These are phyloP conservation scores for Aspergillus saccharolyticus DNA, from an alignment of 495 filamentous ascomycete genomes.

Conservation along the genomic window DNA sequence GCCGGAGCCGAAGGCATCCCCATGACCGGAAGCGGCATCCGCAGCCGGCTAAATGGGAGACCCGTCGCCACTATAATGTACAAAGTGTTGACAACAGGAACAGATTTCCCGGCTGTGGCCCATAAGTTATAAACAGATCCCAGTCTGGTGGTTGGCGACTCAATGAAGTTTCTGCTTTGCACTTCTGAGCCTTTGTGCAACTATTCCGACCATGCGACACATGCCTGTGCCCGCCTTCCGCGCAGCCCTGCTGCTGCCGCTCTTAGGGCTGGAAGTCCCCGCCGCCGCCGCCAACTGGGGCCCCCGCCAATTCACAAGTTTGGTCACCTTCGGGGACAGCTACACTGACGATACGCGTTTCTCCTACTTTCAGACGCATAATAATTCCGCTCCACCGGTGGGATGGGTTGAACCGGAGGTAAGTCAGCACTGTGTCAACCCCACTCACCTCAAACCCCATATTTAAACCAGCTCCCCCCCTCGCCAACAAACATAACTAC, in stretches of 20 bases:
- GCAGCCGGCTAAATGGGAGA: not conserved
- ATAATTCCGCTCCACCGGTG: slow-evolving; percentile 54
- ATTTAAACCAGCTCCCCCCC: not conserved
- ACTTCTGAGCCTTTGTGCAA: too few species aligned
- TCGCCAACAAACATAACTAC: not conserved
- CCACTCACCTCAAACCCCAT: not conserved
- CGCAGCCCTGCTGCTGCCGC: not conserved
- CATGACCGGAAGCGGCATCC: not conserved
- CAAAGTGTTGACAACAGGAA: too few species aligned
- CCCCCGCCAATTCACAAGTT: slow-evolving; percentile 40
- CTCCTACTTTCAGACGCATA: slow-evolving; percentile 52
- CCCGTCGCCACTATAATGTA: too few species aligned
- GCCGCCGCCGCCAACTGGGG: slow-evolving; percentile 20
- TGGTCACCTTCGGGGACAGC: slow-evolving; percentile 66
- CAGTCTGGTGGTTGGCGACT: not conserved
- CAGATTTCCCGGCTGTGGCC: too few species aligned
- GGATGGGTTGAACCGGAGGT: slow-evolving; percentile 47
- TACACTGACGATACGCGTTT: slow-evolving; percentile 68
- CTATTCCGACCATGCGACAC: not conserved
- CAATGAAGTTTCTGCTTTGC: not conserved
- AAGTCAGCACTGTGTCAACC: slow-evolving; percentile 8
- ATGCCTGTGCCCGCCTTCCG: too few species aligned
- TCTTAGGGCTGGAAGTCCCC: not conserved
- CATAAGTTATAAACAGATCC: not conserved
- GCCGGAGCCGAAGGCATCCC: too few species aligned